Conservation (phyloP, 352 stramenopile genomes). For the Pythium inflatum region DNA sequence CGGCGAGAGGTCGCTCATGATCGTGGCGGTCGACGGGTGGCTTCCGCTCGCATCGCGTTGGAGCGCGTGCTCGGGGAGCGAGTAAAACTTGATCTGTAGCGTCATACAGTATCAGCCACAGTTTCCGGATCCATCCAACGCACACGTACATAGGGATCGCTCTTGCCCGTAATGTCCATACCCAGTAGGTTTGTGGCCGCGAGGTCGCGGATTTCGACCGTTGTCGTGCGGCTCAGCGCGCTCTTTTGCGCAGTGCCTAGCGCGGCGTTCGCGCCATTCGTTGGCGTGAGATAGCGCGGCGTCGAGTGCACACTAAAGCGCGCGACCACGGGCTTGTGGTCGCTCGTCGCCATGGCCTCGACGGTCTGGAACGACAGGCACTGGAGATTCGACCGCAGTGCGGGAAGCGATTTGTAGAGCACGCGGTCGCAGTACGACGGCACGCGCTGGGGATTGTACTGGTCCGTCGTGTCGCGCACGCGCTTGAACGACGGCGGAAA, state of each 20-base stretch:
- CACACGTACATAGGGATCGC: constrained; percentile 71
- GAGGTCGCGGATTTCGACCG: constrained; percentile 68
- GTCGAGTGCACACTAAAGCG: constrained; percentile 56
- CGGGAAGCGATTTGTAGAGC: constrained; percentile 79
- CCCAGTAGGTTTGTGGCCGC: constrained; percentile 58
- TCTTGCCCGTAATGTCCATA: constrained; percentile 79
- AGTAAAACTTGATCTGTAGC: constrained; percentile 77
- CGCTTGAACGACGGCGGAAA: constrained; percentile 89
- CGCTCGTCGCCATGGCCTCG: constrained; percentile 71
- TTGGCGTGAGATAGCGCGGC: constrained; percentile 24
- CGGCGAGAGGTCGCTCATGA: constrained; percentile 69
- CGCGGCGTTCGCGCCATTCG: constrained; percentile 24
- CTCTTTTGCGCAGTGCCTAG: constrained; percentile 23
- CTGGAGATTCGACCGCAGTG: constrained; percentile 55
- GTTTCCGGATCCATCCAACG: too few species aligned
- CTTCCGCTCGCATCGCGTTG: constrained; percentile 51
- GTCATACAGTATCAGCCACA: neutral
- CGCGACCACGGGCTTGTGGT: constrained; percentile 83
- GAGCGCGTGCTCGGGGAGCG: constrained; percentile 52
- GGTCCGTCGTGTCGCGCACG: constrained; percentile 45
- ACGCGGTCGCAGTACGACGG: constrained; percentile 88
- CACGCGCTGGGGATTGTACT: constrained; percentile 71
- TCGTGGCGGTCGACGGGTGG: constrained; percentile 60
- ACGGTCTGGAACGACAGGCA: constrained; percentile 62
- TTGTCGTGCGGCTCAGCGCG: constrained; percentile 40